Evolutionary conservation across 1,284 basidiomycete genomes (phyloP).

Genomic region (Papiliotrema nemorosa): DNA sequence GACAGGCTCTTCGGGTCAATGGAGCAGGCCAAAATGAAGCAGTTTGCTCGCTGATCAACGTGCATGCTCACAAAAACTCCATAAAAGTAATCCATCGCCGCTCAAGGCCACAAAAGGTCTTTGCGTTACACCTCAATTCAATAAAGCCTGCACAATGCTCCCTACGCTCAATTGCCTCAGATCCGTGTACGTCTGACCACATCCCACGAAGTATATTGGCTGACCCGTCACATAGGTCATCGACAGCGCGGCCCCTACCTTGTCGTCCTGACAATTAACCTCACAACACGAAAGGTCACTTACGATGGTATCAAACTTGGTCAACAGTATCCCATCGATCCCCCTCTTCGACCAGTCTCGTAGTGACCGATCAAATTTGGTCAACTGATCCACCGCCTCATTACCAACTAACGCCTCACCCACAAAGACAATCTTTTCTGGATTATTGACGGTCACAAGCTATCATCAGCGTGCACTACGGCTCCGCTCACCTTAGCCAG

Average conservation of each 20-base stretch:
- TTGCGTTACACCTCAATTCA: conserved; percentile 9
- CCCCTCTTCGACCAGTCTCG: conserved; percentile 76
- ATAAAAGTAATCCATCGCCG: too few species aligned
- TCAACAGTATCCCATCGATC: conserved; percentile 93
- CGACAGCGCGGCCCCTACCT: conserved; percentile 91
- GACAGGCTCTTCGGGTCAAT: too few species aligned
- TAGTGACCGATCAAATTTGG: conserved; percentile 87
- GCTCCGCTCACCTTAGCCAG: conserved; percentile 70
- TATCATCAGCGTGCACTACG: conserved; percentile 33
- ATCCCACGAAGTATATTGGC: conserved; percentile 93
- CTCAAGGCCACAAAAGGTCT: too few species aligned
- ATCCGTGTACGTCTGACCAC: conserved; percentile 95
- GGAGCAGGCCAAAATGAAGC: too few species aligned
- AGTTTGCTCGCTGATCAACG: too few species aligned
- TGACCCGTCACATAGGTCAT: conserved; percentile 98
- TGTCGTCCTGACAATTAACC: conserved; percentile 32
- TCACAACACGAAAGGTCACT: conserved; percentile 12
- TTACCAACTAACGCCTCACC: conserved; percentile 95
- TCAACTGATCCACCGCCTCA: conserved; percentile 91
- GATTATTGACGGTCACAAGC: conserved; percentile 85
- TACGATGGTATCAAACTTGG: conserved; percentile 92
- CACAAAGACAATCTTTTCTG: conserved; percentile 94
- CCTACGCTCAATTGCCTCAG: conserved; percentile 78
- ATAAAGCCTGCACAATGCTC: conserved; percentile 88
- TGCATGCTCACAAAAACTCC: background rate